Conservation (phyloP, 2,329 filamentous ascomycete genomes). For the Botryotinia convoluta region DNA sequence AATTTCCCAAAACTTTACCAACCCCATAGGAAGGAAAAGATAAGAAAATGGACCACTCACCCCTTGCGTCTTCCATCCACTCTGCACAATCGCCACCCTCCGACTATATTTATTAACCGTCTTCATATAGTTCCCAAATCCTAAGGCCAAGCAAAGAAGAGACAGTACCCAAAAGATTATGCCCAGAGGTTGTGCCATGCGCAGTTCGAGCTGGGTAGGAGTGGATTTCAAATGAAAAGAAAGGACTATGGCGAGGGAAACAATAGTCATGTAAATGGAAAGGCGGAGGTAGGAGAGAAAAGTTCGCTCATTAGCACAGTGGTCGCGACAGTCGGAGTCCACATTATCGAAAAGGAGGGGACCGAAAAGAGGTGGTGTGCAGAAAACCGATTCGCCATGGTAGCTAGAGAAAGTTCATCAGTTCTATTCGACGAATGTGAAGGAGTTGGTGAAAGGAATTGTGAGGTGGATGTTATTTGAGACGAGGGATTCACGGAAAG, state of each 20-base stretch:
- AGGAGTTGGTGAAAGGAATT: neutral
- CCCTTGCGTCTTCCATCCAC: constrained; percentile 86
- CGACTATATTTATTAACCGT: constrained; percentile 77
- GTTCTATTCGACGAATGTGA: neutral
- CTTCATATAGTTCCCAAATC: constrained; percentile 83
- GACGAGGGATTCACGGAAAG: neutral
- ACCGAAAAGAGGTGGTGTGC: constrained; percentile 41
- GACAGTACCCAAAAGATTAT: constrained; percentile 84
- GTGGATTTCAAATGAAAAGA: constrained; percentile 84
- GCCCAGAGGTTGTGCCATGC: constrained; percentile 79
- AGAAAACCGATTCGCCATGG: constrained; percentile 31
- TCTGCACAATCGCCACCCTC: constrained; percentile 81
- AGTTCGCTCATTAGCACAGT: constrained; percentile 53
- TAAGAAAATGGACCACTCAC: constrained; percentile 45
- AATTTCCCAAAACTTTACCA: neutral
- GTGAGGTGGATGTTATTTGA: neutral
- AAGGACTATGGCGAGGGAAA: constrained; percentile 84
- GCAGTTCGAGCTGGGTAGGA: constrained; percentile 68
- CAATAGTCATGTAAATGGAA: constrained; percentile 85
- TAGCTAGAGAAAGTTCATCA: constrained; percentile 20
- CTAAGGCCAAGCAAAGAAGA: constrained; percentile 71
- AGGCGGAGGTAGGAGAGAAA: constrained; percentile 92
- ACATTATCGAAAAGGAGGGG: constrained; percentile 65
- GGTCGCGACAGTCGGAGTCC: constrained; percentile 60
- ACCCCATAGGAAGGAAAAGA: neutral